Evolutionary conservation across 768 basidiomycete species (phyloP), one percentile per base, ranked within the genome.

Genomic region (Gyrodon lividus): DNA sequence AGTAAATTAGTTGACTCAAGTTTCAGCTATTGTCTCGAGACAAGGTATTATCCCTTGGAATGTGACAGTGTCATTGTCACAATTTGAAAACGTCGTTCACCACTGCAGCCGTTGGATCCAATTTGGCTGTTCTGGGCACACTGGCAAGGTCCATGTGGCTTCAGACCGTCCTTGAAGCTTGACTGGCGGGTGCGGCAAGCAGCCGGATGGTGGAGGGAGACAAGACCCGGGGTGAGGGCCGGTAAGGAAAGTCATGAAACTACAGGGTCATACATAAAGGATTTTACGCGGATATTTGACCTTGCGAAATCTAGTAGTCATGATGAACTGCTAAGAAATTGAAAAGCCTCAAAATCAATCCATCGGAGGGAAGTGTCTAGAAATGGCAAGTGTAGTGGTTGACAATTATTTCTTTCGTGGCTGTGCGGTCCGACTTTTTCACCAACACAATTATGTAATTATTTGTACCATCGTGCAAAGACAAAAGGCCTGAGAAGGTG

Each of bases 301-400:
- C 31, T 3, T 10, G 5, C 28, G 28, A 28, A 28, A 28, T 10
- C 28, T 10, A 28, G 14, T 13, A 35, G 34, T 13, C 24, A 26
- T 12, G 16, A 35, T 3, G 14, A n/a, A 1, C 14, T n/a, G n/a
- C n/a, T n/a, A 13, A 35, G 34, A 34, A 34, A 34, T 34, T 34
- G n/a, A 6, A 14, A 35, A 35, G 34, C 34, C 14, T 35, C n/a
- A n/a, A n/a, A n/a, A 12, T 24, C 33, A 34, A 34, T 10, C 12
- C 10, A 10, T 13, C 34, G 13, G n/a, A 5, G 8, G 5, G 12
- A 34, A 34, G 12, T 5, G 13, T 35, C 8, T 31, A 14, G 34
- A 59, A 63, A 59, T 56, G 59, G 64, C 40, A 65, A 31, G 57
- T 10, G 55, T 63, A 57, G 59, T 65, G 56, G 51, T 63, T 26